These are phyloP conservation scores for Rhypophila decipiens DNA, from an alignment of 495 filamentous ascomycete species.

Conservation along the genomic window DNA sequence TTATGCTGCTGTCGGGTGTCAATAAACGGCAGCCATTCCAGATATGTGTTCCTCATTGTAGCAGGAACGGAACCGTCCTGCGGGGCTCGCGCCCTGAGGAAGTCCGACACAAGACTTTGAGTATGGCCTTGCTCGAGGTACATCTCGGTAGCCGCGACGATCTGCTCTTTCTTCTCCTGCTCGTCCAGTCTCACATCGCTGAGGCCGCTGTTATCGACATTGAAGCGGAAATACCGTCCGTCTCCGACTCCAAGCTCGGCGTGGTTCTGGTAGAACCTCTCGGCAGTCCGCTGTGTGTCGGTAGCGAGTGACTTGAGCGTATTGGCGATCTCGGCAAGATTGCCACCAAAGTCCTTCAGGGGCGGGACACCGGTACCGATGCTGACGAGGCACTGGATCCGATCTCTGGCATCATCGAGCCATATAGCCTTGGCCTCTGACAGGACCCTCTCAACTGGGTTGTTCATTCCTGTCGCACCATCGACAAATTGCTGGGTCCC, in stretches of 20 bases:
- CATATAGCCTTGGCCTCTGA: background rate
- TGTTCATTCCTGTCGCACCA: conserved; percentile 36
- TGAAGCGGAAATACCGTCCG: background rate
- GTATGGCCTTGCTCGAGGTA: background rate
- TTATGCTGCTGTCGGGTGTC: background rate
- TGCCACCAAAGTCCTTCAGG: background rate
- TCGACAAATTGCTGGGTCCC: conserved; percentile 32
- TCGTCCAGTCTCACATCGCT: background rate
- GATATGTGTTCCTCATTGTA: background rate
- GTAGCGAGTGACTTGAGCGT: background rate
- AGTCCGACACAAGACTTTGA: background rate
- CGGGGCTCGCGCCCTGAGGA: background rate
- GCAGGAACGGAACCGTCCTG: background rate
- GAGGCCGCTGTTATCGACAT: background rate
- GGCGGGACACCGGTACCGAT: background rate
- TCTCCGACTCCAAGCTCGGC: background rate
- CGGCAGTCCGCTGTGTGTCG: background rate
- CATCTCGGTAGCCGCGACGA: background rate
- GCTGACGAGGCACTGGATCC: background rate
- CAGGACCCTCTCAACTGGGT: conserved; percentile 21
- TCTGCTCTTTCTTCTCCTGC: background rate
- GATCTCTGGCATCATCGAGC: background rate
- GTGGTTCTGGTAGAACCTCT: background rate
- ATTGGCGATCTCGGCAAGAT: background rate
- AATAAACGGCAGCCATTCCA: background rate